Percentiles rank a stretch among this genome's conserved stretches.
These are phyloP conservation scores for Alopecurus myosuroides DNA, from an alignment of 176 grass and related monocot species.

Conservation along the genomic window DNA sequence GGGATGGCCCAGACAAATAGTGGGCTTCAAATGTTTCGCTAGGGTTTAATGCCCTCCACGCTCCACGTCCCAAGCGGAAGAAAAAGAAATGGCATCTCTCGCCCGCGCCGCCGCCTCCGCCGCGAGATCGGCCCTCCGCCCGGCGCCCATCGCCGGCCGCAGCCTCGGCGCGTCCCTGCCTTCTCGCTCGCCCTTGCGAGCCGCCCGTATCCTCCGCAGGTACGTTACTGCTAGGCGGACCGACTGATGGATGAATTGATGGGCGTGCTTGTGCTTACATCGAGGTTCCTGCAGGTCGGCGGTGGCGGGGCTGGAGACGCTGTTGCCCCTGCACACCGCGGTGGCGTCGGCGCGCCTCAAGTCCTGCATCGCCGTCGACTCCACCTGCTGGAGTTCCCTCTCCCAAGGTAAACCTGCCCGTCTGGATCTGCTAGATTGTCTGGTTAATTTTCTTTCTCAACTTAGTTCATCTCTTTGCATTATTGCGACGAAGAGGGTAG, in stretches of 20 bases:
- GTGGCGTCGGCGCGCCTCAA: slow-evolving; percentile 42
- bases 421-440: background rate
- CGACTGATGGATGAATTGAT: background rate
- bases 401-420: slow-evolving; percentile 34
- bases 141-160: background rate
- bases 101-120: slow-evolving; percentile 19
- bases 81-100: slow-evolving; percentile 22
- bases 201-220: slow-evolving; percentile 37
- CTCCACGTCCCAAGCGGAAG: background rate
- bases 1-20: background rate
- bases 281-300: slow-evolving; percentile 12
- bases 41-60: background rate
- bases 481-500: background rate
- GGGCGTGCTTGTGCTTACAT: background rate
- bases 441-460: too few species aligned
- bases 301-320: slow-evolving; percentile 33
- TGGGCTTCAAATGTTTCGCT: background rate
- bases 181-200: background rate
- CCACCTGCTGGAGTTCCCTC: slow-evolving; percentile 55
- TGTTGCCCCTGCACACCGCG: slow-evolving; percentile 55
- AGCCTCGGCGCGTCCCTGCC: background rate
- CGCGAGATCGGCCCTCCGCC: slow-evolving; percentile 17
- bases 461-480: background rate
- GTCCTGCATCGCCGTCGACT: slow-evolving; percentile 51
- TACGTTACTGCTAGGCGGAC: background rate